Conservation (phyloP, 768 basidiomycete species). For the Mycena indigotica region DNA sequence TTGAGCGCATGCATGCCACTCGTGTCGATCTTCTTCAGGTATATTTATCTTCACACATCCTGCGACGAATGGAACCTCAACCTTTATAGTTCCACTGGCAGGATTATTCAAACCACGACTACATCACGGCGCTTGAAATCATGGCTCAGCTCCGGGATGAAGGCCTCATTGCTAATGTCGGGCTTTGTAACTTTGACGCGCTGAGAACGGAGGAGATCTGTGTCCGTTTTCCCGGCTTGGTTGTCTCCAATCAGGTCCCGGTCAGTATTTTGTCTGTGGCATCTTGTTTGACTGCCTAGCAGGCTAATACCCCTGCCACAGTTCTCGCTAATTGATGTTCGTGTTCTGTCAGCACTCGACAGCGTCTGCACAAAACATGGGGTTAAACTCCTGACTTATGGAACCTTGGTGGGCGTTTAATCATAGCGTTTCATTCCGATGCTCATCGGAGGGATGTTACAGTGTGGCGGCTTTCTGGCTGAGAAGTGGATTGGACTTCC, state of each 20-base stretch:
- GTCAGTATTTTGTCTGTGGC: slow-evolving; percentile 38
- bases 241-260: slow-evolving; percentile 85
- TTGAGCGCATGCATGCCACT: slow-evolving; percentile 62
- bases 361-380: slow-evolving; percentile 74
- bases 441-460: no score
- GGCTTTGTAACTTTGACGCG: slow-evolving; percentile 82
- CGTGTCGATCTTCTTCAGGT: slow-evolving; percentile 77
- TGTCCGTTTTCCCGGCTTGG: slow-evolving; percentile 62
- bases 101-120: slow-evolving; percentile 56
- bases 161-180: slow-evolving; percentile 64
- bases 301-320: slow-evolving; percentile 30
- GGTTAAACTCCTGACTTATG: slow-evolving; percentile 76
- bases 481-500: slow-evolving; percentile 71
- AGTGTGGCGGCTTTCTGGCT: slow-evolving; percentile 85
- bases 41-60: slow-evolving; percentile 21
- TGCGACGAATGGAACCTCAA: background rate
- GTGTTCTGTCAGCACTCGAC: slow-evolving; percentile 76
- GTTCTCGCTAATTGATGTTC: slow-evolving; percentile 83
- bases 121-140: slow-evolving; percentile 46
- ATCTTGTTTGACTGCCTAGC: background rate
- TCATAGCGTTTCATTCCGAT: no score
- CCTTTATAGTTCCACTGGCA: slow-evolving; percentile 76
- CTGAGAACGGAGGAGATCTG: slow-evolving; percentile 79
- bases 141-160: slow-evolving; percentile 62
- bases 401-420: slow-evolving; percentile 65